Evolutionary conservation across 225 moss, liverwort and hornwort genomes (phyloP), one percentile per base, ranked within the genome.

Genomic region (Marchantia polymorpha): DNA sequence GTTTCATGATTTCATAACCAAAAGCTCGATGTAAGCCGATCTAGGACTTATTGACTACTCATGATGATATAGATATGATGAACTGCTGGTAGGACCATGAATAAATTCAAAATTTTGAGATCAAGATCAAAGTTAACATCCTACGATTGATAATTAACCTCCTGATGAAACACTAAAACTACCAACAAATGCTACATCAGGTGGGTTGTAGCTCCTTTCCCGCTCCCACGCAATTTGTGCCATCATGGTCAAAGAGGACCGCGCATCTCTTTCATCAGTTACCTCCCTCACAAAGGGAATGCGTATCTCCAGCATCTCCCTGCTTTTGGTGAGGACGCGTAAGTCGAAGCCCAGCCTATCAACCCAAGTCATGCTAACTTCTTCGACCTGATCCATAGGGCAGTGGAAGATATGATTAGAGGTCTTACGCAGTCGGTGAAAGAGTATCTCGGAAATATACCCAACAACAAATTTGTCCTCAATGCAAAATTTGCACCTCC

Each of bases 341-440:
- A 99, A 67, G 80, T 99, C 94, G 59, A 94, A 94, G 47, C 97
- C 97, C 22, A 97, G 91, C 77, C 92, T 80, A 80, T 99, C 97
- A 75, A 99, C 94, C 97, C 97, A 99, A 26, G 94, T 94, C 94
- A 99, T 94, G 79, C 97, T 99, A 8, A 90, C 91, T 83, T 94
- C 93, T 84, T 93, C 94, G 78, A 99, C 72, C 96, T 96, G 88
- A 73, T 77, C 12, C 17, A 17, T 17, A 55, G 29, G 15, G 13
- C 70, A 63, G 7, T 49, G 15, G 50, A 39, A 30, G 26, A 1
- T 51, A 51, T 51, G 10, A 15, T 73, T 52, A 73, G 73, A 30
- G 2, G 56, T 39, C 5, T 56, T 56, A 56, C 56, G 5, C 9
- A 56, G 10, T 64, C n/a, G 7, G 25, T 7, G n/a, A 64, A 58